These are phyloP conservation scores for Dendrobium nobile DNA, from an alignment of 106 monocot genomes.

Conservation along the genomic window DNA sequence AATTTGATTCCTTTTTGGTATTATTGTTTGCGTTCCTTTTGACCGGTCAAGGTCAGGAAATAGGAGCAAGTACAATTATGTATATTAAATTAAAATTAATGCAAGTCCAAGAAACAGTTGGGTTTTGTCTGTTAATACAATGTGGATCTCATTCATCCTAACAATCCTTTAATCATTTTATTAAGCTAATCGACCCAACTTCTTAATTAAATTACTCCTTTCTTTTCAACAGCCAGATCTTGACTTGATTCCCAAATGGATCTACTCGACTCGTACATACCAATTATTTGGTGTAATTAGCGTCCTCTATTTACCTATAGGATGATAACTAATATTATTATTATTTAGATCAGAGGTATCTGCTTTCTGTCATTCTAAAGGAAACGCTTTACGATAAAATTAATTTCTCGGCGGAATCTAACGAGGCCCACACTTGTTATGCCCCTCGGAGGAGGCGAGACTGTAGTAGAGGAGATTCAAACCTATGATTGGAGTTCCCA, in stretches of 20 bases:
- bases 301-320: too few relatives aligned
- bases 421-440: too few relatives aligned
- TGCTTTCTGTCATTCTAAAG: too few relatives aligned
- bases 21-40: neutral
- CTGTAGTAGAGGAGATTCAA: too few relatives aligned
- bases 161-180: neutral
- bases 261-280: neutral
- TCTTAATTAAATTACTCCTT: neutral
- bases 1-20: neutral
- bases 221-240: neutral
- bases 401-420: too few relatives aligned
- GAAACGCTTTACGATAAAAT: too few relatives aligned
- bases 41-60: neutral
- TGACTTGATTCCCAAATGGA: neutral
- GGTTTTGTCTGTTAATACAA: neutral
- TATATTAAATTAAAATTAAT: neutral
- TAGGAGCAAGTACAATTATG: neutral
- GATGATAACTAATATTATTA: too few relatives aligned
- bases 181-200: neutral
- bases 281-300: too few relatives aligned
- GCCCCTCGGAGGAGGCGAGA: too few relatives aligned
- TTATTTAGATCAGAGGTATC: too few relatives aligned
- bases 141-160: too few relatives aligned
- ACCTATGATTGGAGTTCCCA: too few relatives aligned
- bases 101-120: neutral